phyloP scores from a whole-genome alignment of 2,329 filamentous ascomycete genomes.

The Cyclaneusma minus region DNA sequence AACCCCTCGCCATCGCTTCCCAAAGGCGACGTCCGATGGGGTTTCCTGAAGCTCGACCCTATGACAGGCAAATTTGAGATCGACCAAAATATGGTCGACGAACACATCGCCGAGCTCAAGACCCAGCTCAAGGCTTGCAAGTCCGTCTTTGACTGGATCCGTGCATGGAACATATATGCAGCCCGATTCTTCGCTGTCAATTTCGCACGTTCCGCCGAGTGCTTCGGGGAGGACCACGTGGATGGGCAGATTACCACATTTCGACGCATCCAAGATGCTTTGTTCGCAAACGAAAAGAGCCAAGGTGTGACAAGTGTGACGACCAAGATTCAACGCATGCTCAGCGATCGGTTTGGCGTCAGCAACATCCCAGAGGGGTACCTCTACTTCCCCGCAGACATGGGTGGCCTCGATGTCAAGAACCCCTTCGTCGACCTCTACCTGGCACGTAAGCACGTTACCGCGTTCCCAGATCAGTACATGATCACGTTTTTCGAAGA shows the following conservation, averaged over 20 bases:
- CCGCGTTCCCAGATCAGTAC: conserved; percentile 10
- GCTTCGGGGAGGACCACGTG: conserved; percentile 37
- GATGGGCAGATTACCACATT: conserved; percentile 37
- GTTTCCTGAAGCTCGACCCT: conserved; percentile 37
- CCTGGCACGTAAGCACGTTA: conserved; percentile 14
- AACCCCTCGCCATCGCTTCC: conserved; percentile 23
- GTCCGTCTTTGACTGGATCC: conserved; percentile 40
- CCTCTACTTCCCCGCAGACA: conserved; percentile 23
- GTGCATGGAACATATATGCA: conserved; percentile 44
- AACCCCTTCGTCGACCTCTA: conserved; percentile 24
- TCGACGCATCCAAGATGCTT: conserved; percentile 30
- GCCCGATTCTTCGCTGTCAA: conserved; percentile 40
- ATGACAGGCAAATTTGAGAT: conserved; percentile 34
- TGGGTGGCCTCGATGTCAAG: conserved; percentile 24
- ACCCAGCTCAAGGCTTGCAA: conserved; percentile 35
- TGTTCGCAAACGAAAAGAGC: conserved; percentile 32
- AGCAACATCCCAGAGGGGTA: conserved; percentile 23
- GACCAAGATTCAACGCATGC: conserved; percentile 29
- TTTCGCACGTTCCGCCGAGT: conserved; percentile 37
- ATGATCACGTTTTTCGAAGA: conserved; percentile 16
- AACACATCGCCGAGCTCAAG: conserved; percentile 39
- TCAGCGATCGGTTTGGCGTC: conserved; percentile 31
- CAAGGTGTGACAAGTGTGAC: conserved; percentile 23
- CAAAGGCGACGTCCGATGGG: conserved; percentile 38
- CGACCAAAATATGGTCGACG: conserved; percentile 35